Base-by-base conservation (phyloP, 2,329 filamentous ascomycete species). In the Bipolaris oryzae region DNA sequence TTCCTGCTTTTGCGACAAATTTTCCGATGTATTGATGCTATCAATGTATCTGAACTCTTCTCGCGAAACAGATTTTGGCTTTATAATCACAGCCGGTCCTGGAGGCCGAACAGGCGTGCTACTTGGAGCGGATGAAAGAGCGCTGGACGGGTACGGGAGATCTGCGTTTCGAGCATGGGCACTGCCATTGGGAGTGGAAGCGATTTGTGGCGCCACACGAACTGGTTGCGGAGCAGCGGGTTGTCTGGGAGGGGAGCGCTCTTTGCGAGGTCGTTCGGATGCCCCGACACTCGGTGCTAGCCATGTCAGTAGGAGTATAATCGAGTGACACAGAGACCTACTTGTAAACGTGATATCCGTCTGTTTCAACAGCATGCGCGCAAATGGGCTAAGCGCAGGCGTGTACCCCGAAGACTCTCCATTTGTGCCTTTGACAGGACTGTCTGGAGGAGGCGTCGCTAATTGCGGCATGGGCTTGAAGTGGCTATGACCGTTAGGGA, bases 1-100 rank as follows among this genome's bases (percentile, higher is more conserved):
- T 21, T 81, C 78, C 35, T 85, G 87, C 66, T 85, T 89, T 62
- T 84, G 69, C 7, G 68, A 68, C 6, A 64, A 37, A n/a, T 51
- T 57, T 20, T 63, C 62, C 47, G 76, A 73, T 10, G 71, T 60
- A 13, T 74, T 53, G 7, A 76, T 66, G 35, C 76, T 70, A 41
- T 78, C 72, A 55, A 78, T 76, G 13, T 71, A 67, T 42, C 70
- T 68, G 52, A 78, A 80, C 21, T 81, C 75, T 34, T 76, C 70
- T 43, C 74, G 74, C n/a, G 70, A 68, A 33, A 76, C 77, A 18
- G 71, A 66, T 31, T 80, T 74, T 16, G 78, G 72, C 16, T 81
- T 82, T 50, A 84, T 78, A 9, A 84, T 66, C 1, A 84, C 77
- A n/a, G 79, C 74, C 2, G 81, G 72, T 23, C 79, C 76, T 13